Percentiles rank a stretch among this genome's conserved stretches.
These are phyloP conservation scores for Ceratobasidium theobromae DNA, from an alignment of 1,284 basidiomycete genomes.

Conservation along the genomic window DNA sequence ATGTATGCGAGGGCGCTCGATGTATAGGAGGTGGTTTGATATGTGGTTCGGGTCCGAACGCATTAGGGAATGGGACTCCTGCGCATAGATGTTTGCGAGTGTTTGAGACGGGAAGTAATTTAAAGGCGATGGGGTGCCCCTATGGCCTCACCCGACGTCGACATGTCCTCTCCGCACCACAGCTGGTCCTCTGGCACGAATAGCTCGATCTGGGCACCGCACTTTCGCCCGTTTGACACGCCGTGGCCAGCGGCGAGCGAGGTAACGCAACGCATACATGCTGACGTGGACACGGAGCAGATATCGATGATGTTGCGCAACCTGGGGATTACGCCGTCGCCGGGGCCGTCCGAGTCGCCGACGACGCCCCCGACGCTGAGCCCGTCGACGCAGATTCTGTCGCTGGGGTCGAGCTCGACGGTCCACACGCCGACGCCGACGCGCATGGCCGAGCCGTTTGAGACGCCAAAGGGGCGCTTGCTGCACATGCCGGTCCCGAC, in stretches of 20 bases:
- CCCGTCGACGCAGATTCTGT: slow-evolving; percentile 26
- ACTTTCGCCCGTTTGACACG: background rate
- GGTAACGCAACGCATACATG: background rate
- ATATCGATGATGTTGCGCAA: slow-evolving; percentile 28
- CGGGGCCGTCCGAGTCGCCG: background rate
- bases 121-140: too few relatives aligned
- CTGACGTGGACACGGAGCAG: slow-evolving; percentile 7
- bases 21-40: too few relatives aligned
- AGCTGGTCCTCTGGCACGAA: too few relatives aligned
- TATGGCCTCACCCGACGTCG: too few relatives aligned
- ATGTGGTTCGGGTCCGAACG: too few relatives aligned
- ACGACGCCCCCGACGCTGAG: slow-evolving; percentile 18
- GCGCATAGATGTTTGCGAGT: too few relatives aligned
- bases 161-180: too few relatives aligned
- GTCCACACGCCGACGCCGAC: slow-evolving; percentile 15
- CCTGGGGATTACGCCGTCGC: slow-evolving; percentile 26
- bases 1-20: too few relatives aligned
- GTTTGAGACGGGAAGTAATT: too few relatives aligned
- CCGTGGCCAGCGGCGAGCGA: background rate
- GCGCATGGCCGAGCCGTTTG: slow-evolving; percentile 6
- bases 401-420: slow-evolving; percentile 17
- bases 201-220: too few relatives aligned
- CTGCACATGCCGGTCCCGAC: background rate
- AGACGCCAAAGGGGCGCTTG: background rate
- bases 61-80: too few relatives aligned